phyloP scores from a whole-genome alignment of 1,284 basidiomycete species.

The Phlebopus sp. region DNA sequence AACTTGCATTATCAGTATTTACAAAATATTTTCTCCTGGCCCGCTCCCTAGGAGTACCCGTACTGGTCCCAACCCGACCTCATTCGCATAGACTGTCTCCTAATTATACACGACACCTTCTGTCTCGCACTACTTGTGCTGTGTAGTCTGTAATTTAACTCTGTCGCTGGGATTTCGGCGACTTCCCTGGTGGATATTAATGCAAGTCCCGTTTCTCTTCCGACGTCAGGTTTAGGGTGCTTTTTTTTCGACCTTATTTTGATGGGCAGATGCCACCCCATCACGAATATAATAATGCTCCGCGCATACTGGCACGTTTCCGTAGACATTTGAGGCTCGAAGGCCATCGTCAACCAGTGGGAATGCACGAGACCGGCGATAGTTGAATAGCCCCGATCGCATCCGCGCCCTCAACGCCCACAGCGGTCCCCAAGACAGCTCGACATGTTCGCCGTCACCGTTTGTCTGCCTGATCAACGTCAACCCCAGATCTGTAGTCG shows the following conservation, averaged over 20 bases:
- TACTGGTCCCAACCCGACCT: constrained; percentile 9
- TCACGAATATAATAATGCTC: too few species aligned
- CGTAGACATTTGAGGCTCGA: too few species aligned
- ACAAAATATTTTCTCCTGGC: constrained; percentile 17
- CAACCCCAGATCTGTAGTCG: constrained; percentile 55
- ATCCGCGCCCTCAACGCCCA: constrained; percentile 74
- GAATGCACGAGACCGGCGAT: too few species aligned
- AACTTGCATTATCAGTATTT: constrained; percentile 40
- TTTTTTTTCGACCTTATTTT: background rate
- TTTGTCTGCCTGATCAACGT: constrained; percentile 50
- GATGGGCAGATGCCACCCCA: too few species aligned
- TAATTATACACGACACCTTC: constrained; percentile 28
- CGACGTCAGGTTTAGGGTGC: constrained; percentile 1
- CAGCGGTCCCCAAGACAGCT: constrained; percentile 68
- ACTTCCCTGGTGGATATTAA: constrained; percentile 40
- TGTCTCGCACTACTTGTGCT: constrained; percentile 20
- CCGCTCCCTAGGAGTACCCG: constrained; percentile 14
- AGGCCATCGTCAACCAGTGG: too few species aligned
- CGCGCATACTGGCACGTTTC: too few species aligned
- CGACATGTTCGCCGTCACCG: constrained; percentile 60
- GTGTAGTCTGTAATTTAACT: constrained; percentile 32
- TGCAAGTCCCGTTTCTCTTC: constrained; percentile 15
- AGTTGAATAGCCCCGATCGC: too few species aligned
- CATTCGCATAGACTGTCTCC: constrained; percentile 29
- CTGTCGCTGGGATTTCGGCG: constrained; percentile 23